Conservation (phyloP, 768 basidiomycete genomes). For the Russula olivacea region DNA sequence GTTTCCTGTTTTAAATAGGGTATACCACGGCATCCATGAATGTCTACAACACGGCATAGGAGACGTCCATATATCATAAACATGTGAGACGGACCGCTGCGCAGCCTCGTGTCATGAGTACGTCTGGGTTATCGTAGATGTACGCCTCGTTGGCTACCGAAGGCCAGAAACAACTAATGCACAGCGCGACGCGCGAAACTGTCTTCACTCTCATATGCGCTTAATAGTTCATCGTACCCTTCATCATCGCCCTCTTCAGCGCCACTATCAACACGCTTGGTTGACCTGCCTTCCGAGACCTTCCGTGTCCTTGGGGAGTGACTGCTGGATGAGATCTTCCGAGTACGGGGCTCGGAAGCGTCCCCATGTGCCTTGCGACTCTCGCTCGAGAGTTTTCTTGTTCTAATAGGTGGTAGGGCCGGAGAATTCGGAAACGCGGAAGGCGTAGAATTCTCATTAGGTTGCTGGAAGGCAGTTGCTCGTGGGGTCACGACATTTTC, state of each 20-base stretch:
- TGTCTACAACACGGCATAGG: slow-evolving; percentile 24
- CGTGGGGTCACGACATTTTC: slow-evolving; percentile 54
- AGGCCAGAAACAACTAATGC: neutral
- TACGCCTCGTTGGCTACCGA: neutral
- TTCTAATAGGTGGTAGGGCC: slow-evolving; percentile 26
- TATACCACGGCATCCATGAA: slow-evolving; percentile 58
- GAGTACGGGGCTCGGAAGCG: slow-evolving; percentile 19
- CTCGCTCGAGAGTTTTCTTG: slow-evolving; percentile 31
- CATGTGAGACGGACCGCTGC: slow-evolving; percentile 14
- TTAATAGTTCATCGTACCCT: slow-evolving; percentile 69
- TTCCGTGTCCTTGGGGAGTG: slow-evolving; percentile 30
- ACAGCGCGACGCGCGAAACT: slow-evolving; percentile 29
- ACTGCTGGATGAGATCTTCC: slow-evolving; percentile 31
- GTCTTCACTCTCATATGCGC: slow-evolving; percentile 78
- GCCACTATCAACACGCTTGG: slow-evolving; percentile 56
- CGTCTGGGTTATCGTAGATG: neutral
- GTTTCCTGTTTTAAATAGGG: slow-evolving; percentile 51
- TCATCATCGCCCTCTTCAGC: slow-evolving; percentile 75
- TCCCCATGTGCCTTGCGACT: slow-evolving; percentile 19
- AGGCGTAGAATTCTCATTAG: slow-evolving; percentile 30
- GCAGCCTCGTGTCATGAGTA: neutral
- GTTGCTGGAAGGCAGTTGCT: slow-evolving; percentile 39
- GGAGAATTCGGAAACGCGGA: slow-evolving; percentile 32
- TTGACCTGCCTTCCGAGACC: slow-evolving; percentile 26
- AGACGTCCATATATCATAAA: slow-evolving; percentile 8